These are phyloP conservation scores for Arabidopsis suecica DNA, from an alignment of 345 rosid genomes.

Conservation along the genomic window DNA sequence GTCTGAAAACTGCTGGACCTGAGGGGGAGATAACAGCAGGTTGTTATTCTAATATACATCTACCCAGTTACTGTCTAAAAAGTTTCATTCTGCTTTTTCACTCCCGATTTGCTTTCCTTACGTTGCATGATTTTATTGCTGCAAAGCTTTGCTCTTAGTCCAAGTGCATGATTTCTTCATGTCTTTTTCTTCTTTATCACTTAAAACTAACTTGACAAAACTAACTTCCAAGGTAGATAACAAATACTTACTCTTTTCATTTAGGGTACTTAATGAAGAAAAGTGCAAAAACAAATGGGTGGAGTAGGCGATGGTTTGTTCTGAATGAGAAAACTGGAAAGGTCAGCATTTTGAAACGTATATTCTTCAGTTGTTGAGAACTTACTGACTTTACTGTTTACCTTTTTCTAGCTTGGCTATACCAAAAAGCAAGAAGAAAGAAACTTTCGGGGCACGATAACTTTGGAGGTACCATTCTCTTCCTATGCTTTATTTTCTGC, in stretches of 20 bases:
- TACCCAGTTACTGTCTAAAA: constrained; percentile 2
- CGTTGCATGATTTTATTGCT: constrained; percentile 14
- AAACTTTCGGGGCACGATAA: constrained; percentile 90
- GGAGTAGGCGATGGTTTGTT: constrained; percentile 98
- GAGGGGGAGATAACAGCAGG: constrained; percentile 99
- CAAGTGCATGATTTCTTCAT: constrained; percentile 8
- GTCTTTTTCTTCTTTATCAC: not conserved
- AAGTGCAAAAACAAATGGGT: constrained; percentile 89
- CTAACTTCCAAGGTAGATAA: constrained; percentile 18
- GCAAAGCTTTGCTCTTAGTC: constrained; percentile 6
- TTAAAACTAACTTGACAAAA: constrained; percentile 21
- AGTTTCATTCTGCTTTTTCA: not conserved
- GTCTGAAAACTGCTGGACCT: constrained; percentile 88
- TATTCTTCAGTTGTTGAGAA: constrained; percentile 16
- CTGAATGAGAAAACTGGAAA: constrained; percentile 96
- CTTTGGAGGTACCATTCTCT: constrained; percentile 76
- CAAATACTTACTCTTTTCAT: constrained; percentile 32
- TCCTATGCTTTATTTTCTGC: constrained; percentile 23
- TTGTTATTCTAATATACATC: constrained; percentile 42
- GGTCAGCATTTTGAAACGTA: constrained; percentile 53
- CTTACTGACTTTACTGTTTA: constrained; percentile 19
- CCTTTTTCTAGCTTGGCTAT: constrained; percentile 83
- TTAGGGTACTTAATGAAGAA: constrained; percentile 92
- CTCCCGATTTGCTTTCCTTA: not conserved
- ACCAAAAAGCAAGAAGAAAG: constrained; percentile 96